A percentile compares a stretch with the other conserved stretches of the same genome.
Evolutionary conservation across 352 stramenopile species (phyloP).

Genomic region (Pythium diclinum): DNA sequence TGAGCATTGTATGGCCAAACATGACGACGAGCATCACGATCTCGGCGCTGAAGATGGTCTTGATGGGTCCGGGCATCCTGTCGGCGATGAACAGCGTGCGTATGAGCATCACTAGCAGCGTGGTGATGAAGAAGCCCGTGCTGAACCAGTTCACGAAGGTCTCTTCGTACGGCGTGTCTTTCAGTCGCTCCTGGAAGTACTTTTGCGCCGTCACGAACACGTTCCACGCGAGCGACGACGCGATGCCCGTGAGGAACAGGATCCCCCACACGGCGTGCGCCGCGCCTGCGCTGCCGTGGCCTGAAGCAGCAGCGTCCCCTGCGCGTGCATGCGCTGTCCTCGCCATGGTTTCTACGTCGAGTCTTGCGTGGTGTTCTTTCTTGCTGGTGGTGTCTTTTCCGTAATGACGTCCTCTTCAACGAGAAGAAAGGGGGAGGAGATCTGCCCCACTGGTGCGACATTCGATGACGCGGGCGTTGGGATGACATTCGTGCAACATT

Average conservation of each 20-base stretch:
- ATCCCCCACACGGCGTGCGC: slow-evolving; percentile 56
- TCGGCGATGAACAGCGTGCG: slow-evolving; percentile 59
- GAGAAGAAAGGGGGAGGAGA: slow-evolving; percentile 4
- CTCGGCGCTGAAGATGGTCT: slow-evolving; percentile 63
- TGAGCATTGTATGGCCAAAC: slow-evolving; percentile 67
- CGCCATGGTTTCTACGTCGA: background rate
- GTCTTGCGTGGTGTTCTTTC: background rate
- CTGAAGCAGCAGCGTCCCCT: background rate
- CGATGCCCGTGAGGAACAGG: slow-evolving; percentile 79
- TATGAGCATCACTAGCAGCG: slow-evolving; percentile 69
- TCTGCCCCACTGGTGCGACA: background rate
- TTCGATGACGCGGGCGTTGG: slow-evolving; percentile 7
- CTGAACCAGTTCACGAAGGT: slow-evolving; percentile 88
- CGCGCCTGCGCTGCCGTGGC: slow-evolving; percentile 5
- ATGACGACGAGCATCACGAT: slow-evolving; percentile 70
- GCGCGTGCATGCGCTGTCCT: background rate
- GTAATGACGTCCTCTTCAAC: slow-evolving; percentile 1
- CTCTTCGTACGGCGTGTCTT: slow-evolving; percentile 59
- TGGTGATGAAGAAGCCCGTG: slow-evolving; percentile 81
- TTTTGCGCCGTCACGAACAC: slow-evolving; percentile 83
- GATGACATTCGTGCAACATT: slow-evolving; percentile 25
- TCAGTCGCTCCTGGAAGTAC: slow-evolving; percentile 72
- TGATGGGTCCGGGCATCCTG: slow-evolving; percentile 54
- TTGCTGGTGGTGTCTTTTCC: slow-evolving; percentile 2
- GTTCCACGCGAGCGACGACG: slow-evolving; percentile 79